phyloP scores from a whole-genome alignment of 176 grass and related monocot genomes.

The Juncus effusus region DNA sequence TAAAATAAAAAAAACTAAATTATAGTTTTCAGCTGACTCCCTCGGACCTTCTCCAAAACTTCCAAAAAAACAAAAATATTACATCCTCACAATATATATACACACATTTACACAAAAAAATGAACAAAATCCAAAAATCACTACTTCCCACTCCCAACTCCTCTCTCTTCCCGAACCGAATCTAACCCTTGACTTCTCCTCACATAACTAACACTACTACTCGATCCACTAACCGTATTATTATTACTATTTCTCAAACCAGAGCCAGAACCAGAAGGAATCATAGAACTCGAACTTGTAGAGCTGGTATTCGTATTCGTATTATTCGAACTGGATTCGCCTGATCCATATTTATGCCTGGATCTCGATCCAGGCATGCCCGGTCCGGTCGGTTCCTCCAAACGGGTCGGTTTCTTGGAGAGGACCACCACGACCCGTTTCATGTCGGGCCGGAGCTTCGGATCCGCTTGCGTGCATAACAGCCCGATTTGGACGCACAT shows the following conservation, averaged over 20 bases:
- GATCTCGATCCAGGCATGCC: slow-evolving; percentile 55
- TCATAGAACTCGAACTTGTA: slow-evolving; percentile 32
- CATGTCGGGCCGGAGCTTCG: slow-evolving; percentile 79
- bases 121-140: neutral
- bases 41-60: neutral
- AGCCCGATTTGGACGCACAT: slow-evolving; percentile 69
- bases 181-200: slow-evolving; percentile 30
- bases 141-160: slow-evolving; percentile 8
- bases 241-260: slow-evolving; percentile 27
- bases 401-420: slow-evolving; percentile 61
- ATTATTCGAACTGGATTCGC: slow-evolving; percentile 45
- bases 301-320: slow-evolving; percentile 40
- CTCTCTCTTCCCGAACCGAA: slow-evolving; percentile 35
- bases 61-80: neutral
- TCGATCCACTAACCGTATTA: slow-evolving; percentile 38
- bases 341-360: slow-evolving; percentile 30
- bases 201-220: slow-evolving; percentile 29
- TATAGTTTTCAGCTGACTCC: no score
- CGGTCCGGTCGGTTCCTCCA: slow-evolving; percentile 71
- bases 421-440: slow-evolving; percentile 72
- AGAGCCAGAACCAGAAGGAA: slow-evolving; percentile 34
- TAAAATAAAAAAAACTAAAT: no score
- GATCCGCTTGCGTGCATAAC: slow-evolving; percentile 74
- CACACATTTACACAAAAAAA: neutral
- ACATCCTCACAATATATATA: slow-evolving; percentile 14